Evolutionary conservation across 805 yeast genomes (phyloP).

Genomic region (Cyberlindnera mycetangii): DNA sequence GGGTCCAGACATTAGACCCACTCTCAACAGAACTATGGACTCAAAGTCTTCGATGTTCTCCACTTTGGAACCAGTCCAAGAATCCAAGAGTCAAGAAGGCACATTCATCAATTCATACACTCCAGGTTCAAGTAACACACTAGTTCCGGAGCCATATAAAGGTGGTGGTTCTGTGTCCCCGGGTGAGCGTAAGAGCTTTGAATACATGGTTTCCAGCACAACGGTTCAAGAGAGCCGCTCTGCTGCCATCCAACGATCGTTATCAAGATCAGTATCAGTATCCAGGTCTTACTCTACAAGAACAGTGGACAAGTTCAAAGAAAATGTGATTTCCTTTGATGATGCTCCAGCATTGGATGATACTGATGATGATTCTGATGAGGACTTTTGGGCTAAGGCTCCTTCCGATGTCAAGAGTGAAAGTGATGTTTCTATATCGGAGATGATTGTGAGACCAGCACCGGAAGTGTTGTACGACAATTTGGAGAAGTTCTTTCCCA

Average conservation of each 20-base stretch:
- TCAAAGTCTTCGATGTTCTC: constrained; percentile 8
- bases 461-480: constrained; percentile 91
- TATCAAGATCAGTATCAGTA: constrained; percentile 16
- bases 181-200: constrained; percentile 22
- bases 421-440: constrained; percentile 30
- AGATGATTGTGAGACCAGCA: constrained; percentile 87
- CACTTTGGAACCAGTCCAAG: constrained; percentile 23
- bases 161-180: constrained; percentile 26
- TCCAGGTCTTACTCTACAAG: constrained; percentile 13
- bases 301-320: constrained; percentile 55
- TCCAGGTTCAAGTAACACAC: constrained; percentile 41
- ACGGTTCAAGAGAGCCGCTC: constrained; percentile 1
- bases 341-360: constrained; percentile 56
- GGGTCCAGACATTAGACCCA: constrained; percentile 9
- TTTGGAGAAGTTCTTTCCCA: constrained; percentile 88
- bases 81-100: constrained; percentile 24
- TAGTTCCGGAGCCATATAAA: constrained; percentile 41
- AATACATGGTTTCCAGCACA: background rate
- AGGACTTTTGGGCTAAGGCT: constrained; percentile 58
- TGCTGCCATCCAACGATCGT: constrained; percentile 9
- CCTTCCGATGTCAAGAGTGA: constrained; percentile 28
- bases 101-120: constrained; percentile 36
- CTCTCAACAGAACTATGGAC: constrained; percentile 3
- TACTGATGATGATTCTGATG: constrained; percentile 41
- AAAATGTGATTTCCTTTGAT: constrained; percentile 71